These are phyloP conservation scores for Aspergillus asperescens DNA, from an alignment of 495 filamentous ascomycete species.

Conservation along the genomic window DNA sequence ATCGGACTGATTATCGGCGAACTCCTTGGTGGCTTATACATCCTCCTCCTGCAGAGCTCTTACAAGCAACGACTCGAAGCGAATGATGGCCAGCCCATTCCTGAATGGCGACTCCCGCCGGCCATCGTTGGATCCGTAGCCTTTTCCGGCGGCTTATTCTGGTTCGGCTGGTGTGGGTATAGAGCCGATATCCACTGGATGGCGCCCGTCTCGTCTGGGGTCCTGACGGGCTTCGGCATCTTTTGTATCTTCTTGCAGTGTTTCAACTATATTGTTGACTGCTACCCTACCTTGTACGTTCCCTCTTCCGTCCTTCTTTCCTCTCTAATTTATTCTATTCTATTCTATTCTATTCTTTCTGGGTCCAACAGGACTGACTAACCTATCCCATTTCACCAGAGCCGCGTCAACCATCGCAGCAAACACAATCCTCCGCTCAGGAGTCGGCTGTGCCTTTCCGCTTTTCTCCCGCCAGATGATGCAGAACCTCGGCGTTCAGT, in stretches of 20 bases:
- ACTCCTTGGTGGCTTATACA: slow-evolving; percentile 24
- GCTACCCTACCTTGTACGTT: slow-evolving; percentile 62
- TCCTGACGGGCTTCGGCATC: slow-evolving; percentile 34
- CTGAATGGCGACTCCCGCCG: slow-evolving; percentile 39
- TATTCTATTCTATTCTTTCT: no score
- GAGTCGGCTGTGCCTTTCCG: slow-evolving; percentile 73
- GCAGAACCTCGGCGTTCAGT: slow-evolving; percentile 68
- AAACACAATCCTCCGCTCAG: slow-evolving; percentile 80
- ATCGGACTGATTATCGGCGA: slow-evolving; percentile 36
- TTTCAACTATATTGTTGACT: slow-evolving; percentile 40
- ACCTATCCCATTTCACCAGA: no score
- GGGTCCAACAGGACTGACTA: slow-evolving; percentile 8
- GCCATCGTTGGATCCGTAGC: slow-evolving; percentile 47
- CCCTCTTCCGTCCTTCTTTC: neutral
- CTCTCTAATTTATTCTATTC: no score
- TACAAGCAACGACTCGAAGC: slow-evolving; percentile 30
- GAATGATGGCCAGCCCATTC: slow-evolving; percentile 29
- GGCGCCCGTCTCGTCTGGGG: slow-evolving; percentile 28
- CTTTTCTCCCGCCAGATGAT: slow-evolving; percentile 83
- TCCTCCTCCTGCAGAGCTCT: slow-evolving; percentile 25
- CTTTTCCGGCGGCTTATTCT: slow-evolving; percentile 53
- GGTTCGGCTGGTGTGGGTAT: slow-evolving; percentile 43
- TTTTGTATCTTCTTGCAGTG: slow-evolving; percentile 37
- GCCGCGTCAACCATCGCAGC: slow-evolving; percentile 84
- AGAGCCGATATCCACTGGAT: slow-evolving; percentile 32